Percentiles rank a stretch among this genome's conserved stretches.
These are phyloP conservation scores for Claviceps spartinae DNA, from an alignment of 2,329 filamentous ascomycete species.

Conservation along the genomic window DNA sequence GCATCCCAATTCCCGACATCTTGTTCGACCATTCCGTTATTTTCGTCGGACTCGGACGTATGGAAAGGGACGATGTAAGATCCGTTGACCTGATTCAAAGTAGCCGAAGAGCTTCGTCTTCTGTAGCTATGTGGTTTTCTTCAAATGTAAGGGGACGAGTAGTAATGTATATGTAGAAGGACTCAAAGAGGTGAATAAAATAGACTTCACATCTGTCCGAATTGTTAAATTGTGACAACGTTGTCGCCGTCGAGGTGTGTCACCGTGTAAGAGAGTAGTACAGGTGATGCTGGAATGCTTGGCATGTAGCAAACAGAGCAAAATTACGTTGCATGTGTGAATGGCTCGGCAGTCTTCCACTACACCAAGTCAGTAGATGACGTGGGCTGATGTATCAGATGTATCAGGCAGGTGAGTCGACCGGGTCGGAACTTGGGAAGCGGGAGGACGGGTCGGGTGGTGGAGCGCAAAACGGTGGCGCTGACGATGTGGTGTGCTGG, in stretches of 20 bases:
- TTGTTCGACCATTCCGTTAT: slow-evolving; percentile 8
- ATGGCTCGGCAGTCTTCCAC: neutral
- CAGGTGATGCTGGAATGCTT: neutral
- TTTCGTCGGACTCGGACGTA: neutral
- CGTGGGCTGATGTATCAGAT: slow-evolving; percentile 5
- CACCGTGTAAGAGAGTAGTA: neutral
- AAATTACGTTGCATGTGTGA: too few relatives aligned
- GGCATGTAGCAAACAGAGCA: too few relatives aligned
- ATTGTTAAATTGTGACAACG: neutral
- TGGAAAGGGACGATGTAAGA: too few relatives aligned
- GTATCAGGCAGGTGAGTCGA: neutral
- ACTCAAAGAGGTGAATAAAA: too few relatives aligned
- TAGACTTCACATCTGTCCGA: neutral
- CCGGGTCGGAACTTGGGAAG: too few relatives aligned
- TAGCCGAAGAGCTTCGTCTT: slow-evolving; percentile 18
- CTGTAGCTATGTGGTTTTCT: slow-evolving; percentile 15
- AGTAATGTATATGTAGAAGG: too few relatives aligned
- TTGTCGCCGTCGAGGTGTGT: neutral
- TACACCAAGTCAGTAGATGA: neutral
- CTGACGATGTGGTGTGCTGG: too few relatives aligned
- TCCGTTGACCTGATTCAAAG: neutral
- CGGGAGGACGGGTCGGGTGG: too few relatives aligned
- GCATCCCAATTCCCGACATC: slow-evolving; percentile 18
- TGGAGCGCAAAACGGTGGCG: too few relatives aligned
- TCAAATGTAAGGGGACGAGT: neutral